phyloP scores from a whole-genome alignment of 345 rosid genomes.

The Clausena lansium region DNA sequence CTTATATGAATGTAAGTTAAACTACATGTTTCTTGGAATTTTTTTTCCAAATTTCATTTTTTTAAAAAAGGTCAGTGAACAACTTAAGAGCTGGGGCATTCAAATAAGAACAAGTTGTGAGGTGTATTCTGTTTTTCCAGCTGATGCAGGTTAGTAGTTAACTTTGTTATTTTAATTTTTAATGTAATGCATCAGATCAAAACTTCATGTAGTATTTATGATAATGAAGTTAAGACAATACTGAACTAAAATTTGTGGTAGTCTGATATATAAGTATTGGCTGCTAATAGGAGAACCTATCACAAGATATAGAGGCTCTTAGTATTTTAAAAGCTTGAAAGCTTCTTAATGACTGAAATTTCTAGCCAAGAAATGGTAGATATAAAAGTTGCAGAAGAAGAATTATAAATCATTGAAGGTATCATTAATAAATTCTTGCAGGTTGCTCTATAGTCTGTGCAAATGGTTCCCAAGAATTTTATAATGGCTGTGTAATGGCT shows the following conservation, averaged over 20 bases:
- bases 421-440: conserved; percentile 14
- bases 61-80: conserved; percentile 47
- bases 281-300: no score
- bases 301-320: no score
- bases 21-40: not conserved
- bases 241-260: no score
- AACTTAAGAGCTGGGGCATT: conserved; percentile 61
- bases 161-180: not conserved
- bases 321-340: not conserved
- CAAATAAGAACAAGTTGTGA: conserved; percentile 58
- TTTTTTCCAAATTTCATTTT: not conserved
- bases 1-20: not conserved
- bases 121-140: conserved; percentile 47
- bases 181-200: no score
- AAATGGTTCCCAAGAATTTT: conserved; percentile 54
- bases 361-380: not conserved
- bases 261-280: no score
- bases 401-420: not conserved
- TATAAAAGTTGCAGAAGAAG: not conserved
- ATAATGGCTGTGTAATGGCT: conserved; percentile 54
- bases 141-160: conserved; percentile 36
- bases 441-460: conserved; percentile 49
- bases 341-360: not conserved
- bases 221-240: no score
- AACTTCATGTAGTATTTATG: no score